Evolutionary conservation across 2,329 filamentous ascomycete genomes (phyloP).

Genomic region (Magnaporthiopsis incrustans): DNA sequence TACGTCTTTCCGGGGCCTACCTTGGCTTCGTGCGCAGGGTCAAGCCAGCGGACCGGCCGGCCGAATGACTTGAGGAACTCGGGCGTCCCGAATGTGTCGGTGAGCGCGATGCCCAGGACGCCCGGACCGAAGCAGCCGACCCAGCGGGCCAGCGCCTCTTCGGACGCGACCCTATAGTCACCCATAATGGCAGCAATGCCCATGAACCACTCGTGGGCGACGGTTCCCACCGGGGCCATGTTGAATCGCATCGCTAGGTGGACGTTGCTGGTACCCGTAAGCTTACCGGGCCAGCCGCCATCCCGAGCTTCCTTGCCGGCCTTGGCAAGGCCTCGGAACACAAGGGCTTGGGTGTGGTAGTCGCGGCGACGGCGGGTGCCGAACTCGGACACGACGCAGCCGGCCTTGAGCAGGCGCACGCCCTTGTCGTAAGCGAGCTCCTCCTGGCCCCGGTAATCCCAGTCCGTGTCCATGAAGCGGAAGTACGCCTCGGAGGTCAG

Average conservation of each 20-base stretch:
- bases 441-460: constrained; percentile 81
- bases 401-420: constrained; percentile 64
- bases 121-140: constrained; percentile 81
- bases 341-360: constrained; percentile 89
- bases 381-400: constrained; percentile 90
- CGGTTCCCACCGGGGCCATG: constrained; percentile 76
- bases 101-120: constrained; percentile 80
- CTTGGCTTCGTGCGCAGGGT: constrained; percentile 14
- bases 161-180: constrained; percentile 78
- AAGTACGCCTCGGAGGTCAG: constrained; percentile 95
- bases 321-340: constrained; percentile 76
- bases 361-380: constrained; percentile 82
- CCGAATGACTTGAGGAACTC: constrained; percentile 82
- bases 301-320: constrained; percentile 65
- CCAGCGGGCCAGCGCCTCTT: constrained; percentile 81
- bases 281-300: constrained; percentile 56
- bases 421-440: constrained; percentile 81
- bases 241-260: constrained; percentile 92
- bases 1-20: constrained; percentile 51
- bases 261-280: constrained; percentile 91
- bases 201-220: constrained; percentile 99
- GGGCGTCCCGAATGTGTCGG: constrained; percentile 91
- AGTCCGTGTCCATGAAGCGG: constrained; percentile 89
- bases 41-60: constrained; percentile 45
- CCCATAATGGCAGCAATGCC: constrained; percentile 85